Percentiles rank a stretch among this genome's conserved stretches.
Evolutionary conservation across 179 eudicot species (phyloP).

Genomic region (Silene vulgaris): DNA sequence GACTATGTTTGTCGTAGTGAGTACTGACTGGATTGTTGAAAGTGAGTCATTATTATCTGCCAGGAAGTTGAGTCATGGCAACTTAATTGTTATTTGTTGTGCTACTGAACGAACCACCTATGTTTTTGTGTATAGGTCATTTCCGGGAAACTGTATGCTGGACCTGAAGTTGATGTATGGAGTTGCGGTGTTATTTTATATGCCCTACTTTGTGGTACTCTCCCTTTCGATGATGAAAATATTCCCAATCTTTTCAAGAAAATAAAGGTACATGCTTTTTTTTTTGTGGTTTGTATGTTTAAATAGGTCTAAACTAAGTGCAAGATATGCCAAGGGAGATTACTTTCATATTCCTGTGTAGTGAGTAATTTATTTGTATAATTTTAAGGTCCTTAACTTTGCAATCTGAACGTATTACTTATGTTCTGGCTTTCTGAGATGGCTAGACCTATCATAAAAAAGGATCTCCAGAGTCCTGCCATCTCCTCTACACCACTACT

Average conservation of each 20-base stretch:
- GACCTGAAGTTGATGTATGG: conserved; percentile 96
- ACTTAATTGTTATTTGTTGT: neutral
- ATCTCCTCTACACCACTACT: too few species aligned
- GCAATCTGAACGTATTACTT: too few species aligned
- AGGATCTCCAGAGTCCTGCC: too few species aligned
- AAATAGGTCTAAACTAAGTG: neutral
- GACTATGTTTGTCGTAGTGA: neutral
- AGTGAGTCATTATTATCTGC: neutral
- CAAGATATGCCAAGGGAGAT: too few species aligned
- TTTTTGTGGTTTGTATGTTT: neutral
- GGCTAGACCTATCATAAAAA: too few species aligned
- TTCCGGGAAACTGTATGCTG: conserved; percentile 75
- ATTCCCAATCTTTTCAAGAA: conserved; percentile 76
- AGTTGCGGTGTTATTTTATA: conserved; percentile 93
- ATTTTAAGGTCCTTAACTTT: too few species aligned
- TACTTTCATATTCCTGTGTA: too few species aligned
- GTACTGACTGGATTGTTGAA: neutral
- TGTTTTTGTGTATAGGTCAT: conserved; percentile 49
- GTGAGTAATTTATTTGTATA: too few species aligned
- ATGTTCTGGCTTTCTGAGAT: too few species aligned
- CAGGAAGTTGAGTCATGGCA: conserved; percentile 1
- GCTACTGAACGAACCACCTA: neutral
- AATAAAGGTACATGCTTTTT: conserved; percentile 54
- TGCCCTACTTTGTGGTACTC: conserved; percentile 86
- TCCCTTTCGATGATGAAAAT: conserved; percentile 84